These are phyloP conservation scores for Phytophthora ohioensis DNA, from an alignment of 352 stramenopile genomes.

Conservation along the genomic window DNA sequence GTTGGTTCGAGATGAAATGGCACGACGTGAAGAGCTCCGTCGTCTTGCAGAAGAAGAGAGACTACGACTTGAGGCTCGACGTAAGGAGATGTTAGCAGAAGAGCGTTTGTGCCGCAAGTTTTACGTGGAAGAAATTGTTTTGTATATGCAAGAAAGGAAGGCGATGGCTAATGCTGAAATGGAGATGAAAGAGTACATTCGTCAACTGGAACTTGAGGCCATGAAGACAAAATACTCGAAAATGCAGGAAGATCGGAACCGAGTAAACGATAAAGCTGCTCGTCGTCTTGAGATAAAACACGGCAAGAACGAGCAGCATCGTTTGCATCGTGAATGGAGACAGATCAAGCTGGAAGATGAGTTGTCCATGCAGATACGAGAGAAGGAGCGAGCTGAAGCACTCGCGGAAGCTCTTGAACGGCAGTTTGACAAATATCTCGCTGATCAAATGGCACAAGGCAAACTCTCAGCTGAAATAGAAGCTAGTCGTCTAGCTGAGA, in stretches of 20 bases:
- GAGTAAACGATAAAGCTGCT: constrained; percentile 69
- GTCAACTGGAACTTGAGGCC: constrained; percentile 66
- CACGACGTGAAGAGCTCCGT: constrained; percentile 60
- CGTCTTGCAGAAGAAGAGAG: constrained; percentile 62
- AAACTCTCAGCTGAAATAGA: constrained; percentile 61
- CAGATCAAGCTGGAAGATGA: constrained; percentile 75
- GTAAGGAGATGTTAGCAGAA: constrained; percentile 77
- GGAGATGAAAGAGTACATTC: constrained; percentile 77
- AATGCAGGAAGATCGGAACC: constrained; percentile 68
- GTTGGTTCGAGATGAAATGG: constrained; percentile 57
- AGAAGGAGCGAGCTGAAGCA: constrained; percentile 50
- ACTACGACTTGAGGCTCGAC: constrained; percentile 42
- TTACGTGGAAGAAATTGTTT: constrained; percentile 70
- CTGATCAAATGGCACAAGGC: constrained; percentile 65
- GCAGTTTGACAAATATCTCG: constrained; percentile 70
- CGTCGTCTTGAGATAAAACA: constrained; percentile 81
- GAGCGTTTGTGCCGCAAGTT: constrained; percentile 68
- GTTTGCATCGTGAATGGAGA: constrained; percentile 73
- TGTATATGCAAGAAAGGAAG: constrained; percentile 71
- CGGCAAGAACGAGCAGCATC: constrained; percentile 83
- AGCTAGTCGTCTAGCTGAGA: constrained; percentile 47
- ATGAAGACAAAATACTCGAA: constrained; percentile 84
- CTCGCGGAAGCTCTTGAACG: constrained; percentile 57
- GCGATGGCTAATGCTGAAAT: constrained; percentile 68
- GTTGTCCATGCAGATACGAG: constrained; percentile 63